These are phyloP conservation scores for Leucocoprinus sp. DNA, from an alignment of 768 basidiomycete genomes.

Conservation along the genomic window DNA sequence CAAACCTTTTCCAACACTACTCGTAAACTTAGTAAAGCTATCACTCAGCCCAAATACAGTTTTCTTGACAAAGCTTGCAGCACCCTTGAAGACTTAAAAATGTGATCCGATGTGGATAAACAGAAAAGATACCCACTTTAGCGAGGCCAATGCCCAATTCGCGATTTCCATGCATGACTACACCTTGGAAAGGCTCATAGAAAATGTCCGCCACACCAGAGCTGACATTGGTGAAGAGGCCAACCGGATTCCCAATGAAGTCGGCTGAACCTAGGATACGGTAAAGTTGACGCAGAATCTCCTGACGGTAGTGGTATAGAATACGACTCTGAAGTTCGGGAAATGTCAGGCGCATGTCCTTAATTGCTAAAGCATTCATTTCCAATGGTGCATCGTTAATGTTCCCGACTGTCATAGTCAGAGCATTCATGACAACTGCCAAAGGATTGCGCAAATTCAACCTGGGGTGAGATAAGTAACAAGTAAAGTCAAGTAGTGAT, in stretches of 20 bases:
- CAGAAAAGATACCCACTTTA: slow-evolving; percentile 46
- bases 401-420: slow-evolving; percentile 96
- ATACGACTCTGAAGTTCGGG: slow-evolving; percentile 83
- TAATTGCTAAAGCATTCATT: slow-evolving; percentile 88
- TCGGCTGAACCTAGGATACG: slow-evolving; percentile 97
- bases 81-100: slow-evolving; percentile 51
- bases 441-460: slow-evolving; percentile 81
- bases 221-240: slow-evolving; percentile 96
- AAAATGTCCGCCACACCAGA: slow-evolving; percentile 98
- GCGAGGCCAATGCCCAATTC: slow-evolving; percentile 93
- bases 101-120: background rate
- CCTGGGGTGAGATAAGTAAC: slow-evolving; percentile 27
- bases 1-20: slow-evolving; percentile 90
- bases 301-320: slow-evolving; percentile 87
- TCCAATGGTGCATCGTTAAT: slow-evolving; percentile 93
- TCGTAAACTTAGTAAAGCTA: slow-evolving; percentile 96
- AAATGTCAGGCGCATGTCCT: slow-evolving; percentile 84
- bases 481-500: slow-evolving; percentile 1
- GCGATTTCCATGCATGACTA: slow-evolving; percentile 92
- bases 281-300: slow-evolving; percentile 89
- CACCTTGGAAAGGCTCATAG: slow-evolving; percentile 96
- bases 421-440: slow-evolving; percentile 86
- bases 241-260: slow-evolving; percentile 93
- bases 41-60: slow-evolving; percentile 95
- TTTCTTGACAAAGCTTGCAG: slow-evolving; percentile 97